Base-by-base conservation (phyloP, 2,329 filamentous ascomycete species). In the Neonectria ditissima region DNA sequence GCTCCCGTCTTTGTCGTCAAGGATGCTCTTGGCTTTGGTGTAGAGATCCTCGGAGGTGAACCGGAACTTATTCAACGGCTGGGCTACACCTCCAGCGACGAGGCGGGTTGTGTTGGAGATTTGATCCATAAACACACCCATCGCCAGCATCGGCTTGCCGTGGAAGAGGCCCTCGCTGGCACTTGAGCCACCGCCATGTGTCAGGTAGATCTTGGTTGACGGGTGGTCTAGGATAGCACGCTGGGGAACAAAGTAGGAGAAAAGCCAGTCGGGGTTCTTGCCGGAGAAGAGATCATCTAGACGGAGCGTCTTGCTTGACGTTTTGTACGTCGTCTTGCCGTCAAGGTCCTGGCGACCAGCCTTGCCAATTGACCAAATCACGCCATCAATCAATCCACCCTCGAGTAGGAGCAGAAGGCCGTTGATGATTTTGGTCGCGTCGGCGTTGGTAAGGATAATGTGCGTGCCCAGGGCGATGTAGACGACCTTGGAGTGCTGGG, bases 401-500 rank as follows among this genome's bases (percentile, higher is more conserved):
- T 67, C 64, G n/a, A 73, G 47, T 3, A 59, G 50, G 5, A 53
- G 55, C 10, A 70, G 24, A 4, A 80, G 54, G 1, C 74, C 78
- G 5, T 67, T 32, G 13, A 78, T 57, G 14, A 81, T 65, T 54
- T 75, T 75, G 9, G 55, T 24, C 1, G 76, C 54, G 37, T 77
- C 69, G 1, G 63, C 53, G 8, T 71, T 39, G 11, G 70, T 56
- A 0, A 81, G 62, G 14, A 73, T 68, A 22, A 81, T 73, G 59
- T 82, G 80, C 0, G 79, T 81, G 0, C 80, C 80, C 0, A 81
- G 71, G 4, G 78, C 74, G 16, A 82, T 55, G 63, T 80, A 82
- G 1, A 81, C 48, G 3, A 75, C 71, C 13, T 68, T 72, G 5
- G 65, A 28, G 26, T 77, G 75, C 1, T 11, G 34, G 5, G 66